phyloP scores from a whole-genome alignment of 2,329 filamentous ascomycete genomes.

The Sporothrix dimorphospora region DNA sequence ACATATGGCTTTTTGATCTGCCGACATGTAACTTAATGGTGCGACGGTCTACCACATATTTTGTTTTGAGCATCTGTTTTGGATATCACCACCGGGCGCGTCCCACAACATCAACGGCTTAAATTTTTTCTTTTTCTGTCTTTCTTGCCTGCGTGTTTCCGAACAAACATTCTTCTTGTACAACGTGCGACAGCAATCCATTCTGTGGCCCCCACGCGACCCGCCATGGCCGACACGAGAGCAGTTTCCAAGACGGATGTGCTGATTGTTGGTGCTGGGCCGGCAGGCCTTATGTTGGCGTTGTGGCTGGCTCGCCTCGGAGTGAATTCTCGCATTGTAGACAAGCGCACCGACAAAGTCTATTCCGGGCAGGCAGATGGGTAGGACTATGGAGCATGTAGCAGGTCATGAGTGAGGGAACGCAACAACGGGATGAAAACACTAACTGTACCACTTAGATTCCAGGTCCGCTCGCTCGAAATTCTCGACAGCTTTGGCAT shows the following conservation, averaged over 20 bases:
- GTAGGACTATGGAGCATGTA: not conserved
- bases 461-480: slow-evolving; percentile 68
- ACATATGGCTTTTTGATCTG: not conserved
- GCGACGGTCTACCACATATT: not conserved
- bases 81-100: not conserved
- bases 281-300: slow-evolving; percentile 48
- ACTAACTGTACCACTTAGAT: slow-evolving; percentile 28
- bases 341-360: slow-evolving; percentile 47
- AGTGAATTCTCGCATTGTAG: slow-evolving; percentile 49
- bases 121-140: not conserved
- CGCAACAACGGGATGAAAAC: not conserved
- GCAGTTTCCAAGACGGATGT: slow-evolving; percentile 32
- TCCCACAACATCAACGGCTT: slow-evolving; percentile 7
- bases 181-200: not conserved
- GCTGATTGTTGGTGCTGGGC: slow-evolving; percentile 38
- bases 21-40: not conserved
- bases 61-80: not conserved
- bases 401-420: not conserved
- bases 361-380: slow-evolving; percentile 52
- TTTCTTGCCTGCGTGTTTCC: not conserved
- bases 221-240: slow-evolving; percentile 1
- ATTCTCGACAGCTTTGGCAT: slow-evolving; percentile 76
- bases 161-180: slow-evolving; percentile 6
- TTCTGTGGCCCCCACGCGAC: not conserved
- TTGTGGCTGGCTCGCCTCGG: slow-evolving; percentile 49